Base-by-base conservation (phyloP, 2,329 filamentous ascomycete genomes). In the Diplodia seriata region DNA sequence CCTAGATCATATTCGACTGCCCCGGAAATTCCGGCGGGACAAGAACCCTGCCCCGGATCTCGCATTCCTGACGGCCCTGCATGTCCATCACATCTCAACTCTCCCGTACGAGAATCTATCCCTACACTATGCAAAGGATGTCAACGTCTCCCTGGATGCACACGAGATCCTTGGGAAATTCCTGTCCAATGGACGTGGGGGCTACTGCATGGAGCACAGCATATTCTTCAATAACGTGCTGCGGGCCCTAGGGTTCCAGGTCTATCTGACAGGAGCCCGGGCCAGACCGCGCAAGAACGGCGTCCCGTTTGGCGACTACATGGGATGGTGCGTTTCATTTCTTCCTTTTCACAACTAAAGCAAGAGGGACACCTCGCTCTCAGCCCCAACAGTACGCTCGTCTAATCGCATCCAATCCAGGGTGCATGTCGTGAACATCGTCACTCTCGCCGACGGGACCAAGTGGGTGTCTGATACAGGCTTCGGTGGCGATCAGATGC, bases 401-500 rank as follows among this genome's bases (percentile, higher is more conserved):
- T 33, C 31, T 66, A 31, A 14, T 11, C 68, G 43, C 70, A 26
- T 64, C 54, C 62, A 40, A n/a, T 31, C 2, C 66, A 82, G 81
- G 77, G 80, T 83, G 15, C 88, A 91, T 75, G 85, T 90, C 73
- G 81, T 90, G 55, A 85, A 87, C 71, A 86, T 90, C 64, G 83
- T 90, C 51, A 85, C 82, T 1, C 79, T 91, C 40, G 74, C 81
- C 26, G 77, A 81, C 6, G 80, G 79, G 49, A 81, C 81, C 33
- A 79, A 81, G 68, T 89, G 84, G 76, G 78, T 85, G 73, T 76
- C 87, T 11, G 90, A 91, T 74, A 86, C 89, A 12, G 87, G 84
- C 4, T 91, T 91, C 73, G 89, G 89, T 56, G 86, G 85, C 23
- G 86, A 89, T 72, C 85, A 86, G 8, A 81, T 87, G 2, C 89